Base-by-base conservation (phyloP, 2,329 filamentous ascomycete genomes). In the Orbilia quercus region DNA sequence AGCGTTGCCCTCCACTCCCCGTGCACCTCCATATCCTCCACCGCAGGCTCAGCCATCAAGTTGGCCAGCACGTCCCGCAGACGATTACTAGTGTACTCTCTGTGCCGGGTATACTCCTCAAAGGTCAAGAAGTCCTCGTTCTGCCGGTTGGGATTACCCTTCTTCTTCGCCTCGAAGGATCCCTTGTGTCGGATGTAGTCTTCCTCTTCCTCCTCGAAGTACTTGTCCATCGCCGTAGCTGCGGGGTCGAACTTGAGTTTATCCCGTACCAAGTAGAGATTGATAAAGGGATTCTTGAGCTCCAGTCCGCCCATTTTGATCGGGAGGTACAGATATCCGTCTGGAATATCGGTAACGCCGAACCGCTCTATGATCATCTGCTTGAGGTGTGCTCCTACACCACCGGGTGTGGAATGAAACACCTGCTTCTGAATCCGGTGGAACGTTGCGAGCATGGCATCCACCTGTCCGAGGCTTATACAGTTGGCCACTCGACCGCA, bases 361-460 rank as follows among this genome's bases (percentile, higher is more conserved):
- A 89, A 90, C 0, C 85, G 84, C 6, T 83, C 78, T 2, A 80
- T 76, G 14, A 90, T 85, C 12, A 82, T 81, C n/a, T 80, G 79
- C 58, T 87, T 86, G 1, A 89, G 81, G 74, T 87, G 83, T n/a
- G 84, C 82, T 0, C 83, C 84, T 1, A 88, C 85, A 23, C 83
- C 84, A 1, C 79, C 78, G 0, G 78, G 76, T 1, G 79, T 76
- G 7, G 80, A 77, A 1, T 80, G 78, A 75, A 88, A 87, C 1
- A 87, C 77, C 4, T 80, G 79, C 25, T 79, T 79, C 76, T 88
- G 85, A 58, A 87, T 86, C 28, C 82, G 81, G 45, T 81, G 81
- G 67, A 87, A 82, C 0, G 84, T 85, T 2, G 80, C 79, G 53
- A 87, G 81, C 70, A 85, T 83, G 80, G 83, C 83, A 75, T 87